Evolutionary conservation across 2,329 filamentous ascomycete species (phyloP), one percentile per base, ranked within the genome.

Genomic region (Alternaria conjuncta): DNA sequence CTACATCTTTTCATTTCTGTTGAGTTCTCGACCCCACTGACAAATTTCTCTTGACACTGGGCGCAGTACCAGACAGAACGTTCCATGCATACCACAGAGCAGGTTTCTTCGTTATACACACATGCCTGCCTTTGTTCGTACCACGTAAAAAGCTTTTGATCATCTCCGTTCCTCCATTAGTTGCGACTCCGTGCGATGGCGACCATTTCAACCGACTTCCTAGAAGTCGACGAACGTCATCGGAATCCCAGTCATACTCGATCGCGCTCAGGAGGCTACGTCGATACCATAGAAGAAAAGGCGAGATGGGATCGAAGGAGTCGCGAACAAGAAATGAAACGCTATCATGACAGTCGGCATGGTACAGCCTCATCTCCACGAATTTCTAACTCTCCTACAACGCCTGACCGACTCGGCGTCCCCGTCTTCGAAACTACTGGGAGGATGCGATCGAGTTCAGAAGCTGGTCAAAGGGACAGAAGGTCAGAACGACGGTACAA

Each of bases 211-310:
- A 21, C 59, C 6, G 62, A 70, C 3, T 66, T 71, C 49, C 46
- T 71, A 9, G 68, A 67, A 18, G 55, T 64, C 20, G 56, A 62
- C 23, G 61, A 64, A 9, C 54, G 57, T 23, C 43, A 49, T 28
- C 41, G 45, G 36, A 46, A 59, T 41, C 63, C 56, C 1, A 55
- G 55, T 23, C 51, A 57, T 10, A 70, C 67, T 47, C 72, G 73
- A 13, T 72, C 71, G 9, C 67, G 70, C 18, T 72, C 70, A 28
- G 71, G 68, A n/a, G 70, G 68, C 6, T 68, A 75, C 63, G 62
- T 67, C 15, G 73, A 75, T 36, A 57, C 62, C 55, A 50, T 75
- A 18, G 71, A 75, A 59, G 68, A 74, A 20, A 59, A 72, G 41
- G 61, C 58, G 18, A 55, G 30, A 57, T 66, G 59, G 62, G 66